A percentile compares a stretch with the other conserved stretches of the same genome.
phyloP scores from a whole-genome alignment of 2,329 filamentous ascomycete genomes.

The Pseudogymnoascus sp. region DNA sequence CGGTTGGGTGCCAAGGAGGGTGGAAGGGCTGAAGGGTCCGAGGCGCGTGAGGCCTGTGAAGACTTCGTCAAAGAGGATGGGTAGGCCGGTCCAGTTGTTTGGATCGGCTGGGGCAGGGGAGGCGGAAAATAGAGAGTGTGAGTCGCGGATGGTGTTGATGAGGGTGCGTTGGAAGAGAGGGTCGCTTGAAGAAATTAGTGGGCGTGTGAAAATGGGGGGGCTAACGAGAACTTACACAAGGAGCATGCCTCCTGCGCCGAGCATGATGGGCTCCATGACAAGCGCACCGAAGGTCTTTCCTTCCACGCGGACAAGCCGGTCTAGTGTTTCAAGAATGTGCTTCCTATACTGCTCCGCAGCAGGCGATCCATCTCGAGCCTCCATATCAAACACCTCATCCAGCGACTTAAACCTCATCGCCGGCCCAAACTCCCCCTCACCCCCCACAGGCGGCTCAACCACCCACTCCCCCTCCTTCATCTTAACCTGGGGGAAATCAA shows the following conservation, averaged over 20 bases:
- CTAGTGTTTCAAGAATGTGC: slow-evolving; percentile 50
- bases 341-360: slow-evolving; percentile 46
- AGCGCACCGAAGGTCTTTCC: slow-evolving; percentile 67
- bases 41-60: slow-evolving; percentile 82
- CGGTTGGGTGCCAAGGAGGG: slow-evolving; percentile 58
- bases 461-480: slow-evolving; percentile 60
- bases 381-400: slow-evolving; percentile 52
- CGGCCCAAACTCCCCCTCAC: slow-evolving; percentile 16
- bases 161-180: slow-evolving; percentile 72
- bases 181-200: slow-evolving; percentile 43
- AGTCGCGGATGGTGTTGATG: slow-evolving; percentile 56
- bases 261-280: slow-evolving; percentile 70
- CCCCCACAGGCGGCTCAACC: slow-evolving; percentile 32
- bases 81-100: slow-evolving; percentile 61
- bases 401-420: slow-evolving; percentile 33
- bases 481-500: slow-evolving; percentile 67
- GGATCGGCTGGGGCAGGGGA: slow-evolving; percentile 13
- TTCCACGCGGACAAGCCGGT: slow-evolving; percentile 42
- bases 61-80: slow-evolving; percentile 77
- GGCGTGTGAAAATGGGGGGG: not conserved
- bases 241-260: slow-evolving; percentile 78
- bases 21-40: slow-evolving; percentile 61
- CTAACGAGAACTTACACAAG: slow-evolving; percentile 51
- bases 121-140: slow-evolving; percentile 45
- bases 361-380: slow-evolving; percentile 37